Percentiles rank a stretch among this genome's conserved stretches.
Evolutionary conservation across 2,329 filamentous ascomycete species (phyloP).

Genomic region (Didymella sp.): DNA sequence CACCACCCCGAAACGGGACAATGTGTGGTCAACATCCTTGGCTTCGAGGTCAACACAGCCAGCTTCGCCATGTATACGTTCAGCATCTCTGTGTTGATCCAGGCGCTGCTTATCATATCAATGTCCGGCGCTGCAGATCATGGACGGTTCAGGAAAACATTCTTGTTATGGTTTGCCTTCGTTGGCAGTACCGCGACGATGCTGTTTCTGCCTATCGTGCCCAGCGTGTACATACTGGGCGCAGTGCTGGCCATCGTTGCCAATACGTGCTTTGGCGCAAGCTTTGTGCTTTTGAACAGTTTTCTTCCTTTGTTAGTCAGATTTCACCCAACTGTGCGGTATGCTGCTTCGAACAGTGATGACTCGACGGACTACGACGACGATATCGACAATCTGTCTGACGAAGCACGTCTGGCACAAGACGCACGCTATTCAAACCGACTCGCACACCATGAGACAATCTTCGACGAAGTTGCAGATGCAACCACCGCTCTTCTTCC

Average conservation of each 20-base stretch:
- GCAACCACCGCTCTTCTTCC: constrained; percentile 50
- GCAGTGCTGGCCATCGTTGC: constrained; percentile 85
- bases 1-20: constrained; percentile 56
- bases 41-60: constrained; percentile 89
- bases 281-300: constrained; percentile 93
- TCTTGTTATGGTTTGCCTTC: constrained; percentile 85
- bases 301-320: constrained; percentile 91
- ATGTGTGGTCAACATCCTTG: constrained; percentile 83
- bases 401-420: constrained; percentile 28
- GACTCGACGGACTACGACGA: constrained; percentile 40
- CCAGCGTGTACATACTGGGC: constrained; percentile 79
- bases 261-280: constrained; percentile 93
- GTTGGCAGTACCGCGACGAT: constrained; percentile 83
- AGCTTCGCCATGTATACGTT: constrained; percentile 99
- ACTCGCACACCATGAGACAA: constrained; percentile 33
- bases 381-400: constrained; percentile 27
- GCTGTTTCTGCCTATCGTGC: constrained; percentile 81
- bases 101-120: constrained; percentile 89
- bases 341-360: constrained; percentile 33
- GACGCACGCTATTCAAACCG: constrained; percentile 40
- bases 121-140: constrained; percentile 97
- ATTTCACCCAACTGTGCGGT: constrained; percentile 71
- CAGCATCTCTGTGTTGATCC: constrained; percentile 86
- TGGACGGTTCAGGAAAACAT: constrained; percentile 82
- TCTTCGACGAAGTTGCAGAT: constrained; percentile 42